These are phyloP conservation scores for Purpureocillium lavendulum DNA, from an alignment of 2,329 filamentous ascomycete genomes.

Conservation along the genomic window DNA sequence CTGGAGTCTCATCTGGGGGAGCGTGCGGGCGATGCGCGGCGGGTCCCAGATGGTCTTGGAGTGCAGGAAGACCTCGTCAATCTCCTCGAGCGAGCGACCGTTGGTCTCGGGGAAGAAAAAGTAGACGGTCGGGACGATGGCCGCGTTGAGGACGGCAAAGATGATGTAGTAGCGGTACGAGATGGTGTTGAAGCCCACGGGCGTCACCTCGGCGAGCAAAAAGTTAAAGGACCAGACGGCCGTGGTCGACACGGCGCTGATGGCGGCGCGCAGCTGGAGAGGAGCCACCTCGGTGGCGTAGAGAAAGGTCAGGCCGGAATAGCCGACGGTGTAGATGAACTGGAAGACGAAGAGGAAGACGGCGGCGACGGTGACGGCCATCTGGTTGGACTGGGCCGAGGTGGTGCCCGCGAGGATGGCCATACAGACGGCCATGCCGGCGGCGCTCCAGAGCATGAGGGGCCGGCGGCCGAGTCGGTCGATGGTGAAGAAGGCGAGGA, in stretches of 20 bases:
- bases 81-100: constrained; percentile 31
- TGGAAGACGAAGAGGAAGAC: constrained; percentile 33
- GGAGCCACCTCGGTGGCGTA: constrained; percentile 21
- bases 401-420: constrained; percentile 18
- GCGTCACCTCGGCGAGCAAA: constrained; percentile 13
- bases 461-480: constrained; percentile 36
- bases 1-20: too few species aligned
- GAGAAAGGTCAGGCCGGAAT: constrained; percentile 24
- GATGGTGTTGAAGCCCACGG: constrained; percentile 13
- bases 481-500: constrained; percentile 38
- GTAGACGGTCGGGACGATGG: constrained; percentile 18
- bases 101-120: constrained; percentile 21
- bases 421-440: constrained; percentile 25
- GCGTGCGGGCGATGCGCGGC: too few species aligned
- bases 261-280: constrained; percentile 13
- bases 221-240: constrained; percentile 26
- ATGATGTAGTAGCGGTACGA: constrained; percentile 19
- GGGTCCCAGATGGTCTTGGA: too few species aligned
- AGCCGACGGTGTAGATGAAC: constrained; percentile 29
- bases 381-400: constrained; percentile 28
- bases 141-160: constrained; percentile 17
- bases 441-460: constrained; percentile 21
- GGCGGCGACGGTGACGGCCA: constrained; percentile 28
- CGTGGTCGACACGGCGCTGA: constrained; percentile 22
- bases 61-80: constrained; percentile 15